Evolutionary conservation across 352 stramenopile genomes (phyloP).

Genomic region (Phytopythium chamaehyphon): DNA sequence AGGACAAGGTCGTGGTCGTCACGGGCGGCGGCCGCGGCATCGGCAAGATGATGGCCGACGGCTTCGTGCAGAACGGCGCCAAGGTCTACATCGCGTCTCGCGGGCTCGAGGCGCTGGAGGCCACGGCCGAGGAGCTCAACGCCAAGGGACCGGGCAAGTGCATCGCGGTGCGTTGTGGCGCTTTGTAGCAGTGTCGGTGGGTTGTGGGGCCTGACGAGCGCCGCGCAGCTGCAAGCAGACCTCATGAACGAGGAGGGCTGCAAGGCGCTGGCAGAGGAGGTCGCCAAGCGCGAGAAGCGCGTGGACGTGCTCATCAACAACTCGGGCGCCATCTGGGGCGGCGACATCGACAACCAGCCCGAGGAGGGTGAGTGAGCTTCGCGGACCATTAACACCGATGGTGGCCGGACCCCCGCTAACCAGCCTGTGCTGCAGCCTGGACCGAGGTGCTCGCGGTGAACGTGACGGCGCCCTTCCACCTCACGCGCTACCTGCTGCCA

Average conservation of each 20-base stretch:
- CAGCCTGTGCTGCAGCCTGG: slow-evolving; percentile 51
- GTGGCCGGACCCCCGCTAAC: too few relatives aligned
- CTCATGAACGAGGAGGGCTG: slow-evolving; percentile 23
- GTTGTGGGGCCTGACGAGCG: too few relatives aligned
- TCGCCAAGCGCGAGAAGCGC: slow-evolving; percentile 55
- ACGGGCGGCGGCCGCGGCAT: slow-evolving; percentile 93
- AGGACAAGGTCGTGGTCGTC: slow-evolving; percentile 85
- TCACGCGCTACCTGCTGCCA: slow-evolving; percentile 88
- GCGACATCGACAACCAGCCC: slow-evolving; percentile 26
- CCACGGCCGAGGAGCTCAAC: slow-evolving; percentile 69
- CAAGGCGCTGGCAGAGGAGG: slow-evolving; percentile 47
- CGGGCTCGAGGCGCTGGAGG: slow-evolving; percentile 70
- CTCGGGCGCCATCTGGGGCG: slow-evolving; percentile 62
- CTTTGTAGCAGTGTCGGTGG: too few relatives aligned
- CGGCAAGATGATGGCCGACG: slow-evolving; percentile 94
- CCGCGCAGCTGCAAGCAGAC: slow-evolving; percentile 33
- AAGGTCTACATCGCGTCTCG: slow-evolving; percentile 93
- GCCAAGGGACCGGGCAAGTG: slow-evolving; percentile 54
- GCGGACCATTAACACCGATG: slow-evolving; percentile 9
- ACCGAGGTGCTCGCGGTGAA: slow-evolving; percentile 93
- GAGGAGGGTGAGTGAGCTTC: slow-evolving; percentile 21
- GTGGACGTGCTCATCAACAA: slow-evolving; percentile 95
- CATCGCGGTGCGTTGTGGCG: slow-evolving; percentile 30
- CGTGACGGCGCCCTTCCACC: slow-evolving; percentile 93
- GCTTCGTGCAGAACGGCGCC: slow-evolving; percentile 89